These are phyloP conservation scores for Sporobolomyces roseus DNA, from an alignment of 768 basidiomycete species.

Conservation along the genomic window DNA sequence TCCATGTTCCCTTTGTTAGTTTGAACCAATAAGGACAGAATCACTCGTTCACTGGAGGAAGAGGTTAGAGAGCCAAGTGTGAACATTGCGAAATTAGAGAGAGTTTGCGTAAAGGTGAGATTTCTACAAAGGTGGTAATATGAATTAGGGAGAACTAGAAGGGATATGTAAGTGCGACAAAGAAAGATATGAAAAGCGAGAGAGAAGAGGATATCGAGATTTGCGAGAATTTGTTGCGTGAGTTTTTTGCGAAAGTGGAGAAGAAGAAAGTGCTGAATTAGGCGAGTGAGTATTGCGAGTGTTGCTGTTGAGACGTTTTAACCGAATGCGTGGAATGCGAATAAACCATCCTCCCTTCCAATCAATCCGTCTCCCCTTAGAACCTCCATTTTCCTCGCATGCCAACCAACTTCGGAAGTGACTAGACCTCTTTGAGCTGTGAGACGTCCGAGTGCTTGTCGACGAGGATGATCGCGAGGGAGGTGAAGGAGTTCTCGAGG, in stretches of 20 bases:
- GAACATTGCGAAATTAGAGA: no score
- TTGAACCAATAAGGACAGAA: no score
- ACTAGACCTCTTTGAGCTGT: slow-evolving; percentile 76
- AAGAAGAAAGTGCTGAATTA: background rate
- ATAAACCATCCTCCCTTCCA: slow-evolving; percentile 86
- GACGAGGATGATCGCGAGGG: slow-evolving; percentile 60
- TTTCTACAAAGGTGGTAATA: no score
- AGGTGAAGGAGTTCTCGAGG: slow-evolving; percentile 53
- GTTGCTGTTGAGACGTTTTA: background rate
- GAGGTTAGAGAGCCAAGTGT: no score
- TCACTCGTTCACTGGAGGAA: no score
- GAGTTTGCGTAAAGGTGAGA: no score
- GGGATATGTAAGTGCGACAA: no score
- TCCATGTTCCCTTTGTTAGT: no score
- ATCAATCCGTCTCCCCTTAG: slow-evolving; percentile 85
- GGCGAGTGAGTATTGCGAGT: background rate
- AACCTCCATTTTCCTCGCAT: slow-evolving; percentile 95
- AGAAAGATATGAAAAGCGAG: no score
- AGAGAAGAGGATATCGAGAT: no score
- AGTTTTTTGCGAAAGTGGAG: background rate
- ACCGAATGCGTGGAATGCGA: slow-evolving; percentile 51
- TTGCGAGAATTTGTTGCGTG: no score
- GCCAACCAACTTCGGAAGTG: slow-evolving; percentile 89
- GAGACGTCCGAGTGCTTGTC: slow-evolving; percentile 68
- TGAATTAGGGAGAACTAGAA: no score